Base-by-base conservation (phyloP, 2,329 filamentous ascomycete genomes). In the Esteya vermicola region DNA sequence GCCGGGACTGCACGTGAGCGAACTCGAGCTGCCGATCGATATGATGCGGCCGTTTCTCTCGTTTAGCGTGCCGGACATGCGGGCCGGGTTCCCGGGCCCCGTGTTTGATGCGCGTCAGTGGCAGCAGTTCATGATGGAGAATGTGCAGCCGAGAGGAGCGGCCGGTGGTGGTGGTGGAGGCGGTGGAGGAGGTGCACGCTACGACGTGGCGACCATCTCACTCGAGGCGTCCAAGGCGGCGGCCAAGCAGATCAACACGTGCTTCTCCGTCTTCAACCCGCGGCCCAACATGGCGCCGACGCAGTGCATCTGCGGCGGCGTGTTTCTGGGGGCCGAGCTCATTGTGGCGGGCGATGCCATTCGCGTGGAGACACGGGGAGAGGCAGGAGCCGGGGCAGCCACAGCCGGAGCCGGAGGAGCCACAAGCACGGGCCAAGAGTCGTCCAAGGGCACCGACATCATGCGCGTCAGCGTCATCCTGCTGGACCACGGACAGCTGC, bases 341-440 rank as follows among this genome's bases (percentile, higher is more conserved):
- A 45, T 60, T 20, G 46, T 51, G 16, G 34, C 56, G 19, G 51
- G 53, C 20, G 57, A 60, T 44, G 50, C 56, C n/a, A 41, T 60
- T 19, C 54, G 57, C 31, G 52, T 57, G 25, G 48, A 48, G 13
- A 43, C 40, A 25, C 40, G 19, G 8, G 22, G 13, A 31, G 33
- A 35, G 19, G 27, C 6, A 10, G 21, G 25, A 4, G 27, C n/a
- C 34, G 21, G 16, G n/a, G n/a, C 46, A 32, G 31, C 36, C 32
- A 16, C 23, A 26, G 20, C 23, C n/a, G 18, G 14, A 22, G 16
- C 21, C 16, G 16, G 60, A 88, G 85, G 63, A 77, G 79, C 21
- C 56, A 62, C 16, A 78, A 89, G 51, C 72, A 86, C 42, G 86
- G 85, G 43, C 75, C 19, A 76, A 81, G 32, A 10, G 16, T 6